Conservation (phyloP, 164 flowering plant species). For the Dillenia suffruticosa region DNA sequence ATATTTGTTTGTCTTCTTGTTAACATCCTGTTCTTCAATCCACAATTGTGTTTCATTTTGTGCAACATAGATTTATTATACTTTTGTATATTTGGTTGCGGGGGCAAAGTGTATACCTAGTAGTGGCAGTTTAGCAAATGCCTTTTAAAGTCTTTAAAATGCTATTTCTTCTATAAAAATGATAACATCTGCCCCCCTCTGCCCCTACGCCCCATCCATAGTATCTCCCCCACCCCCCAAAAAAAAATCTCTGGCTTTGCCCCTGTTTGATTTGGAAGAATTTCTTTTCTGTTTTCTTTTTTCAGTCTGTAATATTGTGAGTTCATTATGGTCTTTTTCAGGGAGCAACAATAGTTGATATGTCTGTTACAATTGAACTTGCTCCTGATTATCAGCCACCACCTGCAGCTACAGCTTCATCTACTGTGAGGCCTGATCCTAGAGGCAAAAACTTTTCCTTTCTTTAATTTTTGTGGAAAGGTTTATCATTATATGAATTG, state of each 20-base stretch:
- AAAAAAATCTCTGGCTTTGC: background rate
- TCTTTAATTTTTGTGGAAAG: background rate
- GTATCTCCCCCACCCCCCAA: background rate
- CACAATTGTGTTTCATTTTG: no score
- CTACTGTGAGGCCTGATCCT: conserved; percentile 31
- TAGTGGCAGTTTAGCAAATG: no score
- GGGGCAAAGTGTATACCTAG: no score
- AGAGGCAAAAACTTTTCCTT: background rate
- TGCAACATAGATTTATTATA: no score
- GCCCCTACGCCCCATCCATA: background rate
- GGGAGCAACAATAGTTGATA: conserved; percentile 96
- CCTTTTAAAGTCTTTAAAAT: no score
- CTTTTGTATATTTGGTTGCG: no score
- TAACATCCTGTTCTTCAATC: no score
- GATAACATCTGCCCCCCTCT: background rate
- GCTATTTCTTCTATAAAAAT: background rate
- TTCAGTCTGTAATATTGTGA: background rate
- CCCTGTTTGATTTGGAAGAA: background rate
- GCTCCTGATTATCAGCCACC: conserved; percentile 76
- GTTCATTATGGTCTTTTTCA: conserved; percentile 21
- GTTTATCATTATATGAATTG: background rate
- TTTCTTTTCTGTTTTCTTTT: background rate
- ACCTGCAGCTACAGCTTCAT: conserved; percentile 37
- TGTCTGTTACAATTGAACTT: conserved; percentile 56
- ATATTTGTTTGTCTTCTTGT: no score